Evolutionary conservation across 2,329 filamentous ascomycete genomes (phyloP), one percentile per base, ranked within the genome.

Genomic region (Fusarium camptoceras): DNA sequence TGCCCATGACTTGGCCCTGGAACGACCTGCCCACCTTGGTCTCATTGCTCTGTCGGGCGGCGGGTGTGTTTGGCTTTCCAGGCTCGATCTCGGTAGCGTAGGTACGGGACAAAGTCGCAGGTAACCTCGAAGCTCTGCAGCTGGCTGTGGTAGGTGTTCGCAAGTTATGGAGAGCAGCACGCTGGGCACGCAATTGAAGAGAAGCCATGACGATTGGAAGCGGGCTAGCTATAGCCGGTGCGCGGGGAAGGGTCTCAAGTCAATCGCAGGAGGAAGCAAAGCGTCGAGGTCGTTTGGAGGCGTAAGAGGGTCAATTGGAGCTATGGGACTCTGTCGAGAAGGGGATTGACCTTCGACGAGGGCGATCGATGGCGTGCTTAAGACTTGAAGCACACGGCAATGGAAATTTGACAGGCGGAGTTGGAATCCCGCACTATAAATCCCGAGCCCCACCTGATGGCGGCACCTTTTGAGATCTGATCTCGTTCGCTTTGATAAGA

Each of bases 1-100:
- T 88, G 70, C 87, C 85, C 74, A 88, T 86, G 72, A 90, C 83
- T 78, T 89, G 88, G 22, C 87, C 87, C 72, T 86, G 84, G 75
- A 89, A 90, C 6, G 81, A 78, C 48, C 82, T 71, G 18, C 79
- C 81, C 27, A 77, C 74, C 73, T 75, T 81, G 68, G 77, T 70
- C 70, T 82, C 81, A 59, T 81, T 82, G 55, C 77, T 73, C 64
- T 77, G 73, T 20, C 76, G 30, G 18, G 61, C 43, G n/a, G 70
- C 62, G n/a, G 70, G 55, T 15, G 74, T 57, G 53, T 76, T 79
- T 50, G 77, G 72, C 42, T 75, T 72, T 67, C 80, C 78, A 14
- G 78, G 78, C 64, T 81, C 79, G 30, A 80, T 70, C 12, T 80
- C 78, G 47, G 79, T 81, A 46, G 75, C 73, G 53, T 80, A 82